Base-by-base conservation (phyloP, 202 grass and related monocot species). In the Setaria italica region DNA sequence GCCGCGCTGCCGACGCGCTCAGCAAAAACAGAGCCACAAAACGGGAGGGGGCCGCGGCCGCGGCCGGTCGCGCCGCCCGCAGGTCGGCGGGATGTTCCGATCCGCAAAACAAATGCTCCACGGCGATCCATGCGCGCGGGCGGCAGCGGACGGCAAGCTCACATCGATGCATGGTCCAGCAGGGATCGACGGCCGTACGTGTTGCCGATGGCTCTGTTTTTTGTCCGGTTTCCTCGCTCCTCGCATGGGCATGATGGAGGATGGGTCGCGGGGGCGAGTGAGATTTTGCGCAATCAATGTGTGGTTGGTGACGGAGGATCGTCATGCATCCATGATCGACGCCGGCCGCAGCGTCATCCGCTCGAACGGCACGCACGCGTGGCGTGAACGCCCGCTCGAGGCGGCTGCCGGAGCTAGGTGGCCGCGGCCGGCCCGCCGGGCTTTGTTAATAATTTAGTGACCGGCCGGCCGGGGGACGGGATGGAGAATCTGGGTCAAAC, bases 401-500 rank as follows among this genome's bases (percentile, higher is more conserved):
- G 43, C 0, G 20, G 20, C 67, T 9, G 13, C 29, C 43, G 43
- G 43, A 8, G 43, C 29, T 41, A 41, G 39, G 37, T 3, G 43
- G 43, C 0, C 10, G 41, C 67, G 17, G 32, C 11, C 43, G 43
- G 43, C 43, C 29, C 29, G 17, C 65, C 6, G 6, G 64, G 34
- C 7, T 67, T 42, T 67, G 65, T 41, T 42, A 67, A 42, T 16
- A 41, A 41, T 6, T 37, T 7, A 46, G 43, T 46, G 12, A 3
- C 35, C 35, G 35, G 35, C 39, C 39, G 39, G 39, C 39, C 39
- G 5, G 39, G 39, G 6, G 39, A 41, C 5, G 13, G 48, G 49
- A 4, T 9, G 1, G 80, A 74, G 90, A 88, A 92, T 90, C 85
- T 80, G 43, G 77, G 85, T 94, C 90, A 92, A 94, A 88, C 82